Evolutionary conservation across 148 eudicot species (phyloP).

Genomic region (Chenopodium quinoa): DNA sequence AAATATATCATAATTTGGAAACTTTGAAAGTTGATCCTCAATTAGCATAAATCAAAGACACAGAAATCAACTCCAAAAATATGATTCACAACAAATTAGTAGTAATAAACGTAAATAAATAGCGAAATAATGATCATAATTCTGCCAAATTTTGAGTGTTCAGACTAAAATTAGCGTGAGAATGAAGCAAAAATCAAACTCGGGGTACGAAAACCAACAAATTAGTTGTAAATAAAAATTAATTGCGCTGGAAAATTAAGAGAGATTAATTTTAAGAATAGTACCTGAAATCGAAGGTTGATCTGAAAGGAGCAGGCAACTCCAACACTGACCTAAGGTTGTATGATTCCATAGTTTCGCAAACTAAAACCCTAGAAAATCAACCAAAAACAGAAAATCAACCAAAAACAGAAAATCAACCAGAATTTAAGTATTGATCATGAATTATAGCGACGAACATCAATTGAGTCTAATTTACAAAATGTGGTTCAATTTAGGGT

Average conservation of each 20-base stretch:
- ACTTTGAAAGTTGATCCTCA: background rate
- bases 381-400: conserved; percentile 5
- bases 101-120: too few relatives aligned
- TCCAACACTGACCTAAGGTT: conserved; percentile 33
- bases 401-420: background rate
- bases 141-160: background rate
- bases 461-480: background rate
- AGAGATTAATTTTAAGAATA: too few relatives aligned
- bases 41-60: background rate
- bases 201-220: too few relatives aligned
- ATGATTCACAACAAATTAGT: too few relatives aligned
- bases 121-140: background rate
- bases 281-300: conserved; percentile 74
- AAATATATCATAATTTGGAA: background rate
- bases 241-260: too few relatives aligned
- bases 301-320: conserved; percentile 33
- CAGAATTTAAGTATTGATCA: background rate
- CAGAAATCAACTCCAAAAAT: background rate
- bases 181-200: background rate
- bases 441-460: background rate
- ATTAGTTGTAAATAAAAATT: too few relatives aligned
- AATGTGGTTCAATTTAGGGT: background rate
- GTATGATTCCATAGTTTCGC: conserved; percentile 31
- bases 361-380: conserved; percentile 16
- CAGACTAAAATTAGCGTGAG: background rate